phyloP scores from a whole-genome alignment of 176 grass and related monocot genomes.

The Aegilops longissima region DNA sequence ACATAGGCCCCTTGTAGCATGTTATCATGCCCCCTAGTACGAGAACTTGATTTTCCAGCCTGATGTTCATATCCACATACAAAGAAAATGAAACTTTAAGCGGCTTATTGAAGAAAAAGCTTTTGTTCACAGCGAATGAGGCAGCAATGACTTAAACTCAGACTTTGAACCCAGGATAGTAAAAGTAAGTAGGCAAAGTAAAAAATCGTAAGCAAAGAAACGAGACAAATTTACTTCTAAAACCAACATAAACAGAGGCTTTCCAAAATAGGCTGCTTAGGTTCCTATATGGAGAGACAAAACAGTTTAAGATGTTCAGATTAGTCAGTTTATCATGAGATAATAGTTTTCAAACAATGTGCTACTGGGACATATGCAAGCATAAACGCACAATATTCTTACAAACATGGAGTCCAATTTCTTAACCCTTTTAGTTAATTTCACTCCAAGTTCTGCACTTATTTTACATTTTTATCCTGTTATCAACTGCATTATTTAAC shows the following conservation, averaged over 20 bases:
- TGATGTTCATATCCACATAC: constrained; percentile 34
- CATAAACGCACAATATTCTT: constrained; percentile 3
- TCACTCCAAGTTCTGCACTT: neutral
- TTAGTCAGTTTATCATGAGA: neutral
- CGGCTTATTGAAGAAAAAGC: neutral
- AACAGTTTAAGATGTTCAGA: neutral
- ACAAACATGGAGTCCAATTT: neutral
- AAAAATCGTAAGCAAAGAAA: neutral
- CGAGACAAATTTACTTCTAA: neutral
- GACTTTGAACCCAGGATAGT: constrained; percentile 16
- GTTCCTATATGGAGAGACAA: neutral
- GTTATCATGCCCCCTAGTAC: constrained; percentile 59
- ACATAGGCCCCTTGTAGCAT: constrained; percentile 42
- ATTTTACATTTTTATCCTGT: neutral
- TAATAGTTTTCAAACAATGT: constrained; percentile 6
- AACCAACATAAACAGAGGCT: neutral
- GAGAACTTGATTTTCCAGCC: constrained; percentile 80
- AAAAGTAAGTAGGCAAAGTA: constrained; percentile 7
- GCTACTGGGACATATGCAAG: constrained; percentile 2
- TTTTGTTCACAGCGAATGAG: constrained; percentile 9
- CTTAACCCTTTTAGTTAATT: neutral
- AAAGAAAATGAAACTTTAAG: neutral
- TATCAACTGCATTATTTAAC: neutral
- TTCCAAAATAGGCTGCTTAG: neutral
- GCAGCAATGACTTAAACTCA: neutral